Evolutionary conservation across 2,329 filamentous ascomycete genomes (phyloP), one percentile per base, ranked within the genome.

Genomic region (Paecilomyces niveus): DNA sequence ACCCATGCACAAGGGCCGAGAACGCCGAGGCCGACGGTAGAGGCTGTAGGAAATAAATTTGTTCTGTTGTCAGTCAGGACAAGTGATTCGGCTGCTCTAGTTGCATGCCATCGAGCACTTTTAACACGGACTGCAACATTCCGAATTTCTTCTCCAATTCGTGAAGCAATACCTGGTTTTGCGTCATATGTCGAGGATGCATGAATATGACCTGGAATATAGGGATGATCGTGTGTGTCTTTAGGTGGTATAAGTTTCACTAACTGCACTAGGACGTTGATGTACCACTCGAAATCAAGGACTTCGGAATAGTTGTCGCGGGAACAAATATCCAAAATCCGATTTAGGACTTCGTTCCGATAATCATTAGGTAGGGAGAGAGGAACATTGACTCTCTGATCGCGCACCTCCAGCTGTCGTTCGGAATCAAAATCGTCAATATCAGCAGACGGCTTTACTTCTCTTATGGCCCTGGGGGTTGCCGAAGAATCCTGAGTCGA

Each of bases 231-330:
- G 33, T 64, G 59, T 31, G 55, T 52, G 51, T 66, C 65, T n/a
- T 58, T 57, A 15, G 67, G 64, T 24, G 76, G 76, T 26, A 77
- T 65, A 58, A 90, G 81, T 69, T 88, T 86, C 49, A 97, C 85
- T 13, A 99, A 82, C 70, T 96, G 91, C 4, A 90, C 88, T 31
- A 99, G 78, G 29, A 96, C 85, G 64, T 94, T 90, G 64, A 97
- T 89, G 72, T 97, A 97, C 94, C 94, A 99, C 65, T 97, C 93
- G 72, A 99, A 99, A 70, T 99, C 93, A 56, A 83, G 78, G 54
- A 99, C 81, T 68, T 92, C 90, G 45, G 84, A 83, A 72, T 97
- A 99, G 61, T 92, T 96, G 63, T 92, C 89, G 63, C 87, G 86
- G 8, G 91, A 90, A 72, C 93, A 97, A 85, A 99, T 96, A 61